phyloP scores from a whole-genome alignment of 306 rosid genomes.

The Acacia confusa region DNA sequence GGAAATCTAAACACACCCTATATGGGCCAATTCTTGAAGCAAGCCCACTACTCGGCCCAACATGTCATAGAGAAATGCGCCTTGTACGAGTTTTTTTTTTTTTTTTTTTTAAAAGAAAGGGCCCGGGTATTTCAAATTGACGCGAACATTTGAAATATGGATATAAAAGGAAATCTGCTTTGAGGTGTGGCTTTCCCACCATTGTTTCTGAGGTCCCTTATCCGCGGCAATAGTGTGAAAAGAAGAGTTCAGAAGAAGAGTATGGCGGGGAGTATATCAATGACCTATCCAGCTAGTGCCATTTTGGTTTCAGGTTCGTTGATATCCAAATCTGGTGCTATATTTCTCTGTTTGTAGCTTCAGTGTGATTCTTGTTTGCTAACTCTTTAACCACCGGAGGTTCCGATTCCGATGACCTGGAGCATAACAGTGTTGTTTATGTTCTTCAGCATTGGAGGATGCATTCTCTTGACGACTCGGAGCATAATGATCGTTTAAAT shows the following conservation, averaged over 20 bases:
- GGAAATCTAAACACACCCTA: too few relatives aligned
- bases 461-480: not conserved
- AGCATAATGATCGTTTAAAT: constrained; percentile 1
- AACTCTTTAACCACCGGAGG: not conserved
- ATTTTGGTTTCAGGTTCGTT: constrained; percentile 28
- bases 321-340: constrained; percentile 37
- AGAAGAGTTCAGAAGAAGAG: not conserved
- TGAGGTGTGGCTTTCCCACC: constrained; percentile 16
- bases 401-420: not conserved
- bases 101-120: not conserved
- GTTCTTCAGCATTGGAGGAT: not conserved
- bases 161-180: not conserved
- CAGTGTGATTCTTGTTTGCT: not conserved
- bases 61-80: not conserved
- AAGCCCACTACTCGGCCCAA: not conserved
- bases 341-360: not conserved
- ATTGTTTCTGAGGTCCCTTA: constrained; percentile 20
- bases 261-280: constrained; percentile 42
- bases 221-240: constrained; percentile 17
- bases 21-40: not conserved
- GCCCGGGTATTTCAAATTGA: not conserved
- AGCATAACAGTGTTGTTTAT: not conserved
- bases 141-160: not conserved
- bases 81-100: too few relatives aligned
- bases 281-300: constrained; percentile 27